Evolutionary conservation across 2,329 filamentous ascomycete species (phyloP), one percentile per base, ranked within the genome.

Genomic region (Lecanicillium sp.): DNA sequence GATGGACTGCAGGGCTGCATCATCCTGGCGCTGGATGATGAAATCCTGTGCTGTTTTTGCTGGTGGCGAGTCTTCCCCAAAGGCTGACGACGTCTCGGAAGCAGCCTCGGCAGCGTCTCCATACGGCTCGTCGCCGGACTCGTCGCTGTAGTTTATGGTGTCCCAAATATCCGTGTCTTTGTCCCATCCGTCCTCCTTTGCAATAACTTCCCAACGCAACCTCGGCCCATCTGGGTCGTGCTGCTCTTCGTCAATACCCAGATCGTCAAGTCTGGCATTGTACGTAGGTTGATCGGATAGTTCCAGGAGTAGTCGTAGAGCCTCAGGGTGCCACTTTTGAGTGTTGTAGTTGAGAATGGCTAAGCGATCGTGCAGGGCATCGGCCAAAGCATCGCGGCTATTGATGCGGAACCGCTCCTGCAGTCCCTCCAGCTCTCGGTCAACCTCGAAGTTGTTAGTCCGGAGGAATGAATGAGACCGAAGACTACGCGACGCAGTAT

Each of bases 341-440:
- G 71, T 27, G 61, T 66, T 36, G 43, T 61, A 53, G 10, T 71
- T 64, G 15, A 95, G 60, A 43, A 79, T 74, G 29, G 72, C 62
- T 12, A 87, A 58, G 27, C 84, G 45, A 37, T 65, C 55, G 6
- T 70, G 64, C 29, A 96, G 61, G 42, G 82, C 79, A 41, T 89
- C 80, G 11, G 87, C 87, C 18, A 96, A 65, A 29, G 77, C 78
- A 50, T 96, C 89, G 45, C 85, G 79, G 53, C 84, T 81, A 34
- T 87, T 72, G 39, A 97, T 72, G 22, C 79, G 75, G 50, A 96
- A 92, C 50, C 90, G 88, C 63, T 97, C 92, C 48, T 89, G 81
- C 3, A 96, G 68, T 1, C 85, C 85, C 35, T 77, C 68, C 2
- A 90, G 67, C 27, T 71, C 72, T 28, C 72, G 71, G 29, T 73